These are phyloP conservation scores for Linaria vulgaris DNA, from an alignment of 257 asterid species.

Conservation along the genomic window DNA sequence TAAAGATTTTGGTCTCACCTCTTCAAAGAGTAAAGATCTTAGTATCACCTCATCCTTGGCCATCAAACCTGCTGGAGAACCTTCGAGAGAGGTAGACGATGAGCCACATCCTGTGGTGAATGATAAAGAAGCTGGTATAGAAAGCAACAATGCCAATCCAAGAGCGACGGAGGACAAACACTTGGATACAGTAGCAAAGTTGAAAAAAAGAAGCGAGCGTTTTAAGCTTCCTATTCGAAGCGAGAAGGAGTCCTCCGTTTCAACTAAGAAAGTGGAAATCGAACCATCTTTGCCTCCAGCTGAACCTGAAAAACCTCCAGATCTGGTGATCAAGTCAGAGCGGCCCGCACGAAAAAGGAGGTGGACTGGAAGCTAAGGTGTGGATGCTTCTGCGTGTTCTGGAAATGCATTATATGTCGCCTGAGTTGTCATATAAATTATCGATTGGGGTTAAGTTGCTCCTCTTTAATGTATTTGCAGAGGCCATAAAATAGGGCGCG, in stretches of 20 bases:
- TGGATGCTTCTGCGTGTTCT: background rate
- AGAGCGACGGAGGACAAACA: conserved; percentile 63
- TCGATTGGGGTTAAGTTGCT: no score
- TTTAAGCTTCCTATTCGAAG: conserved; percentile 93
- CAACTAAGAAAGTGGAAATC: conserved; percentile 53
- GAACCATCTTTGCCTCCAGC: conserved; percentile 43
- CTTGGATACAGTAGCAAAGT: conserved; percentile 84
- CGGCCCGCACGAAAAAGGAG: conserved; percentile 93
- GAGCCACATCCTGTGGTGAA: conserved; percentile 41
- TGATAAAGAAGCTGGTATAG: conserved; percentile 42
- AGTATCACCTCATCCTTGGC: conserved; percentile 32
- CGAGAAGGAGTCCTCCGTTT: conserved; percentile 54
- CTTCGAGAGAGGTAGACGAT: conserved; percentile 43
- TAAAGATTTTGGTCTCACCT: conserved; percentile 47
- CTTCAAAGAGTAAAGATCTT: conserved; percentile 34
- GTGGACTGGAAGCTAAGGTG: conserved; percentile 72
- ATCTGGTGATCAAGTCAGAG: conserved; percentile 77
- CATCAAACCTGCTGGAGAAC: conserved; percentile 39
- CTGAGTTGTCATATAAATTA: no score
- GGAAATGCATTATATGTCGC: background rate
- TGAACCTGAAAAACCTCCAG: conserved; percentile 51
- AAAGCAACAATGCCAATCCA: conserved; percentile 31
- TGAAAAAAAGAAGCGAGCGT: conserved; percentile 94
- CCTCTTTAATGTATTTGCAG: no score
- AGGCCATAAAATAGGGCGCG: no score